These are phyloP conservation scores for Talaromyces atroroseus DNA, from an alignment of 2,329 filamentous ascomycete species.

Conservation along the genomic window DNA sequence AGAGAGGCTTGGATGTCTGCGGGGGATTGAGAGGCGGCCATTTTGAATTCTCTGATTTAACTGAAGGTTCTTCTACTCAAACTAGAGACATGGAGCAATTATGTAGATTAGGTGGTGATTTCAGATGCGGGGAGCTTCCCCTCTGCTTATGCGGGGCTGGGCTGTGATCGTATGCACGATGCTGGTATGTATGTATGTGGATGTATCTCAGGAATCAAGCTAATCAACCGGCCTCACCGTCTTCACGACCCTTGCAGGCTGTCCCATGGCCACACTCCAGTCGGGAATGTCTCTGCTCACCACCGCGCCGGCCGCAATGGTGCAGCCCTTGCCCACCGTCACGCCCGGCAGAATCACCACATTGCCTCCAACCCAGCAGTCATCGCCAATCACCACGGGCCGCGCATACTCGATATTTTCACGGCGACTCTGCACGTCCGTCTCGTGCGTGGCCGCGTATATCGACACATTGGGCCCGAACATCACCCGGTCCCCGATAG, in stretches of 20 bases:
- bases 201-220: too few relatives aligned
- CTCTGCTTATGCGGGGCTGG: too few relatives aligned
- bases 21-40: conserved; percentile 7
- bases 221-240: conserved; percentile 11
- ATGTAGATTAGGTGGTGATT: too few relatives aligned
- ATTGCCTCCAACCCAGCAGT: conserved; percentile 47
- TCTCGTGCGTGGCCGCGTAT: conserved; percentile 50
- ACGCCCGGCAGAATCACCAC: conserved; percentile 41
- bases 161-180: too few relatives aligned
- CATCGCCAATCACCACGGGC: conserved; percentile 45
- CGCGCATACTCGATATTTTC: conserved; percentile 47
- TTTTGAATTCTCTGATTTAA: background rate
- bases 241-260: conserved; percentile 15
- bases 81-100: too few relatives aligned
- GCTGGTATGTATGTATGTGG: too few relatives aligned
- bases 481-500: conserved; percentile 48
- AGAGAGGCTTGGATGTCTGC: conserved; percentile 10
- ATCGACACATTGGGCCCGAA: conserved; percentile 51
- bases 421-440: conserved; percentile 43
- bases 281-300: conserved; percentile 30
- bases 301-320: conserved; percentile 36
- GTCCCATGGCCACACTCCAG: conserved; percentile 14
- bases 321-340: conserved; percentile 37
- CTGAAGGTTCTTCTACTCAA: too few relatives aligned
- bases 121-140: too few relatives aligned